phyloP scores from a whole-genome alignment of 2,329 filamentous ascomycete genomes.

The Nothophoma quercina region DNA sequence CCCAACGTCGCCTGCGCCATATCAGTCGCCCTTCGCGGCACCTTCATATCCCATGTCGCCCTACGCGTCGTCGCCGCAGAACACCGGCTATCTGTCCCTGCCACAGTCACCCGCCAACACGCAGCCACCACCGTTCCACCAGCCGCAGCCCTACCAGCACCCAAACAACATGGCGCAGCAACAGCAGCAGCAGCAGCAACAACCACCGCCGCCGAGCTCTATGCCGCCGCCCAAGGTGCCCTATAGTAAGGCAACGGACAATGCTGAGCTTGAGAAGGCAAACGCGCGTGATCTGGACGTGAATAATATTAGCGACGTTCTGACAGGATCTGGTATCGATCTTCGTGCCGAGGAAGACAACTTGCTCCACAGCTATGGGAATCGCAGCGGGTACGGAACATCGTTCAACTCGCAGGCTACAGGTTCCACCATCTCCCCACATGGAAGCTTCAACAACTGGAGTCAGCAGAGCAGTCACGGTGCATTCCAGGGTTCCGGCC shows the following conservation, averaged over 20 bases:
- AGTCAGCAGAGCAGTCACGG: slow-evolving; percentile 49
- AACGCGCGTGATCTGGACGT: slow-evolving; percentile 64
- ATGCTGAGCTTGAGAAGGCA: slow-evolving; percentile 57
- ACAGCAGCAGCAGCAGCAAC: slow-evolving; percentile 24
- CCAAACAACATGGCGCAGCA: slow-evolving; percentile 31
- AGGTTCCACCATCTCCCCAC: slow-evolving; percentile 47
- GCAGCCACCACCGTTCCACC: slow-evolving; percentile 55
- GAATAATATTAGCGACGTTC: slow-evolving; percentile 83
- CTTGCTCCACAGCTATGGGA: slow-evolving; percentile 72
- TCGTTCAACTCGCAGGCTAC: slow-evolving; percentile 54
- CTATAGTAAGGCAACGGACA: slow-evolving; percentile 54
- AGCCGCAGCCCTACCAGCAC: slow-evolving; percentile 58
- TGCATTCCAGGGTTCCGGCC: slow-evolving; percentile 50
- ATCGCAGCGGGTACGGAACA: slow-evolving; percentile 53
- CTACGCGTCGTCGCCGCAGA: slow-evolving; percentile 47
- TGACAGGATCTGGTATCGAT: slow-evolving; percentile 86
- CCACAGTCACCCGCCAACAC: slow-evolving; percentile 41
- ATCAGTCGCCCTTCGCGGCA: slow-evolving; percentile 50
- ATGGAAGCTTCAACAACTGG: slow-evolving; percentile 57
- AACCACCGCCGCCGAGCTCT: slow-evolving; percentile 42
- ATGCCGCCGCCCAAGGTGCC: slow-evolving; percentile 72
- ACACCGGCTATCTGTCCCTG: slow-evolving; percentile 37
- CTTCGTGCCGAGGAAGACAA: slow-evolving; percentile 85
- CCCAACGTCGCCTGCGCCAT: slow-evolving; percentile 64
- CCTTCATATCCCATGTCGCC: slow-evolving; percentile 54